These are phyloP conservation scores for Picea mariana DNA, from an alignment of 83 land plant genomes.

Conservation along the genomic window DNA sequence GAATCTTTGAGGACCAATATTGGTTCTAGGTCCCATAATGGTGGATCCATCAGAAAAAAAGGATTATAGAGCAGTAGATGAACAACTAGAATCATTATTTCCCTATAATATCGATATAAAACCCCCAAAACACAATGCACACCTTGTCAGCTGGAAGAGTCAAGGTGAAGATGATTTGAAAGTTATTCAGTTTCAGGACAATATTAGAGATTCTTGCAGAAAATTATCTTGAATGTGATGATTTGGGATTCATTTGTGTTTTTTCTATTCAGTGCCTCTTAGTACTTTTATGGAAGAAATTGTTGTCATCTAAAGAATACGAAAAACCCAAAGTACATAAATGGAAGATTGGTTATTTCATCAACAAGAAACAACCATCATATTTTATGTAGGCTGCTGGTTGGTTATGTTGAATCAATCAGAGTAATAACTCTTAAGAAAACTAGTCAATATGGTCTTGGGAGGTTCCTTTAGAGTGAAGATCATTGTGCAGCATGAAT, in stretches of 20 bases:
- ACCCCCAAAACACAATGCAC: constrained; percentile 74
- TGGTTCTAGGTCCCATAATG: constrained; percentile 74
- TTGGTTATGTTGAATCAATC: too few relatives aligned
- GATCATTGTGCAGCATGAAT: too few relatives aligned
- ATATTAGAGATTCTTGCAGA: constrained; percentile 61
- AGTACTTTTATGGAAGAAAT: constrained; percentile 82
- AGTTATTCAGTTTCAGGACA: constrained; percentile 71
- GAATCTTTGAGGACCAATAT: constrained; percentile 65
- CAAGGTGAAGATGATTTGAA: constrained; percentile 90
- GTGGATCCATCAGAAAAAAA: constrained; percentile 21
- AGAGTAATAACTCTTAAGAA: too few relatives aligned
- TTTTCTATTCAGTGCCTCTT: constrained; percentile 52
- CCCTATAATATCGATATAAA: constrained; percentile 78
- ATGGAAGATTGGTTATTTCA: constrained; percentile 82
- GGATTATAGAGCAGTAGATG: constrained; percentile 40
- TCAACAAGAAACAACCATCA: constrained; percentile 64
- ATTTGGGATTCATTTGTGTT: constrained; percentile 66
- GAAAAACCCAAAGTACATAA: constrained; percentile 65
- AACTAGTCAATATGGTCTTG: too few relatives aligned
- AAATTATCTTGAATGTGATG: constrained; percentile 87
- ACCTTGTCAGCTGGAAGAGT: constrained; percentile 75
- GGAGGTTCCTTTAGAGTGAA: too few relatives aligned
- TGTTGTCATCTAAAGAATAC: constrained; percentile 78
- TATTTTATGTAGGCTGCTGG: constrained; percentile 55
- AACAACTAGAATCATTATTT: constrained; percentile 50